These are phyloP conservation scores for Microcos paniculata DNA, from an alignment of 345 rosid species.

Conservation along the genomic window DNA sequence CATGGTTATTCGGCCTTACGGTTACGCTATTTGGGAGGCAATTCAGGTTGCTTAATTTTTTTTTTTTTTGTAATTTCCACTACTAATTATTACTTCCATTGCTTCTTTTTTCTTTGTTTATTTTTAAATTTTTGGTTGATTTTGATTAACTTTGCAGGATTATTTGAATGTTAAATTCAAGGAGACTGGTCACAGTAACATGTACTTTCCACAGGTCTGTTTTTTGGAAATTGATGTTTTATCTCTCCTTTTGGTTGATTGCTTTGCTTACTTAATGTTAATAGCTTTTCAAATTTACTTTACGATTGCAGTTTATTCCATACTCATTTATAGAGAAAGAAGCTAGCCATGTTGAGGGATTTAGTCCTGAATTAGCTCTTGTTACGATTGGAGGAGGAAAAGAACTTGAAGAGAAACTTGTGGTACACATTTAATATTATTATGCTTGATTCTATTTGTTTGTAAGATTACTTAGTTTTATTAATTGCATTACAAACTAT, in stretches of 20 bases:
- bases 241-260: background rate
- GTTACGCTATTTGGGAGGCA: conserved; percentile 95
- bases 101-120: background rate
- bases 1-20: conserved; percentile 94
- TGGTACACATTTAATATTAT: conserved; percentile 46
- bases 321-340: conserved; percentile 97
- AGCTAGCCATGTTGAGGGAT: conserved; percentile 95
- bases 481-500: background rate
- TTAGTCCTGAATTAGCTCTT: conserved; percentile 87
- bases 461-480: background rate
- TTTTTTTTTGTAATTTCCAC: background rate
- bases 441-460: conserved; percentile 6
- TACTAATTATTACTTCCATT: background rate
- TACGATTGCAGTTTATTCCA: conserved; percentile 71
- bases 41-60: conserved; percentile 62
- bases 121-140: background rate
- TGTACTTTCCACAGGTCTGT: conserved; percentile 92
- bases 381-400: conserved; percentile 93
- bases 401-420: conserved; percentile 96
- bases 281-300: conserved; percentile 16
- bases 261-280: background rate
- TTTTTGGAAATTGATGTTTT: conserved; percentile 3
- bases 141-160: conserved; percentile 48
- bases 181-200: conserved; percentile 94
- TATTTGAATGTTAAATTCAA: conserved; percentile 86